Base-by-base conservation (phyloP, 306 rosid species). In the Castanea sativa region DNA sequence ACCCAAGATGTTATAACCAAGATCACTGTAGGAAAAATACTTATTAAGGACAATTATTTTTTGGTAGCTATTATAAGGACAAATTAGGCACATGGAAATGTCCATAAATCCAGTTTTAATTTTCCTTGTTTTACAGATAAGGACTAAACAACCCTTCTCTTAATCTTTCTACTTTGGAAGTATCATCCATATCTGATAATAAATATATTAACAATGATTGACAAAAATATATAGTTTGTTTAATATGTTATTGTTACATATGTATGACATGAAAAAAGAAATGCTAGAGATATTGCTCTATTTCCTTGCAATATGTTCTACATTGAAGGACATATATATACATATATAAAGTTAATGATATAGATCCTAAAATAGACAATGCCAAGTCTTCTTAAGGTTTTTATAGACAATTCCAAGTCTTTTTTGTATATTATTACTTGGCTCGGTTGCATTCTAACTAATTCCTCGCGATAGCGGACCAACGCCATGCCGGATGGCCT, bases 11-110 rank as follows among this genome's bases (percentile, higher is more conserved):
- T 25, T 38, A 18, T 6, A 68, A 35, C 53, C 72, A n/a, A 68
- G 53, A 68, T 4, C 16, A 27, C 0, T 29, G 20, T 15, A 15
- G 20, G 41, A 29, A 21, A 68, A 68, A 35, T 8, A 68, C 19
- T 4, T 35, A 19, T 38, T 3, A 69, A 67, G 27, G 60, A 74
- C 83, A 80, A 23, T 7, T 38, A 38, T 38, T 38, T 38, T 38
- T 38, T 38, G 2, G 45, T 38, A 41, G 45, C 45, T 41, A 35
- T 19, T 35, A 35, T 3, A 58, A 67, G n/a, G 75, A 67, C 83
- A 80, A 25, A 38, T 8, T 19, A 74, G 41, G 58, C 67, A 32
- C 78, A 20, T 79, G 13, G 73, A 71, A 52, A 67, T 32, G 20
- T 67, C 27, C 69, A 60, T 52, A 73, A 61, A 33, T 12, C 41